phyloP scores from a whole-genome alignment of 805 yeast species.

The Myxozyma nipponensis region DNA sequence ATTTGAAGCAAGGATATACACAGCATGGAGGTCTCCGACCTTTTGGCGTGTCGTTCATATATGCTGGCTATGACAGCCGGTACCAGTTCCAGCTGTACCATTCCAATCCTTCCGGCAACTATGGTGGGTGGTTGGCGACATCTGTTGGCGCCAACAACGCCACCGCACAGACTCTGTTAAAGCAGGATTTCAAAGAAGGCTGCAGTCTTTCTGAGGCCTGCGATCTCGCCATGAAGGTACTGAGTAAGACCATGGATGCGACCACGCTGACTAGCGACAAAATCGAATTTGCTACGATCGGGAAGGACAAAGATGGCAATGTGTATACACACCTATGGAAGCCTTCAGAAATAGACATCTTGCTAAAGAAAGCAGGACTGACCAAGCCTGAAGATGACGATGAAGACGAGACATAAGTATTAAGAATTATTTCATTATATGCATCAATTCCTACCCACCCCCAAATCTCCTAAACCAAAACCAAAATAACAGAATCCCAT shows the following conservation, averaged over 20 bases:
- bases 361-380: slow-evolving; percentile 70
- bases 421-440: background rate
- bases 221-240: slow-evolving; percentile 82
- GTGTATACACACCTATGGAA: slow-evolving; percentile 71
- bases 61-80: slow-evolving; percentile 86
- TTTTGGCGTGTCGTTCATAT: slow-evolving; percentile 92
- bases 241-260: slow-evolving; percentile 90
- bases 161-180: slow-evolving; percentile 91
- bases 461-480: background rate
- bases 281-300: slow-evolving; percentile 85
- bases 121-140: slow-evolving; percentile 98
- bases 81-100: slow-evolving; percentile 90
- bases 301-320: slow-evolving; percentile 47
- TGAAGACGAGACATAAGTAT: slow-evolving; percentile 15
- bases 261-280: slow-evolving; percentile 82
- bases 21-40: slow-evolving; percentile 97
- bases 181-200: slow-evolving; percentile 90
- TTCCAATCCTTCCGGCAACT: slow-evolving; percentile 95
- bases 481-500: background rate
- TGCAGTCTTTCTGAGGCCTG: slow-evolving; percentile 63
- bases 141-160: slow-evolving; percentile 94
- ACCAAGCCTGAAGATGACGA: slow-evolving; percentile 56
- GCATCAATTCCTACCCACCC: background rate
- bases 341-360: slow-evolving; percentile 68
- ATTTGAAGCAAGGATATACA: slow-evolving; percentile 94